phyloP scores from a whole-genome alignment of 2,329 filamentous ascomycete genomes.

The Raffaelea ambrosiae region DNA sequence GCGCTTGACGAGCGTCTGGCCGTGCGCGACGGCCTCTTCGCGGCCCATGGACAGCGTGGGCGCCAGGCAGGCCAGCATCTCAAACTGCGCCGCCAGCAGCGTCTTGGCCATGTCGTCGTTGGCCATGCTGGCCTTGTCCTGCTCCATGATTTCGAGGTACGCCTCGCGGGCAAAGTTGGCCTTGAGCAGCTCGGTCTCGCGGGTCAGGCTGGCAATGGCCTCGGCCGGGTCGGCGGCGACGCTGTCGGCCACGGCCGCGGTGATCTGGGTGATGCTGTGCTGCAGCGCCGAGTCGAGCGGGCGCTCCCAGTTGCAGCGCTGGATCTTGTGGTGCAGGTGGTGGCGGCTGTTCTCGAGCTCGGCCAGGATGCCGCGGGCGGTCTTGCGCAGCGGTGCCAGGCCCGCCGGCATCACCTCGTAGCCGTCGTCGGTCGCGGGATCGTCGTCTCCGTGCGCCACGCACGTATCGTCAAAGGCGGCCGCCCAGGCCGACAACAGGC shows the following conservation, averaged over 20 bases:
- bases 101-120: slow-evolving; percentile 72
- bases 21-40: slow-evolving; percentile 71
- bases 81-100: slow-evolving; percentile 83
- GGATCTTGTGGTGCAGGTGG: slow-evolving; percentile 77
- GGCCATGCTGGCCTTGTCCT: slow-evolving; percentile 55
- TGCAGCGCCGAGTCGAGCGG: slow-evolving; percentile 80
- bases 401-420: slow-evolving; percentile 60
- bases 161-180: slow-evolving; percentile 74
- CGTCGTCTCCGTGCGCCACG: slow-evolving; percentile 50
- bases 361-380: slow-evolving; percentile 76
- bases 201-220: slow-evolving; percentile 54
- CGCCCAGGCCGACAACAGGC: slow-evolving; percentile 84
- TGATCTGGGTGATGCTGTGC: slow-evolving; percentile 72
- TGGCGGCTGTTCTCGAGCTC: slow-evolving; percentile 87
- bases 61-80: slow-evolving; percentile 75
- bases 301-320: slow-evolving; percentile 79
- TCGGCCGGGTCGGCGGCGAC: slow-evolving; percentile 54
- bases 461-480: slow-evolving; percentile 81
- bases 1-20: slow-evolving; percentile 66
- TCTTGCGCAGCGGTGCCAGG: slow-evolving; percentile 71
- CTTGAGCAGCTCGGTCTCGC: slow-evolving; percentile 82
- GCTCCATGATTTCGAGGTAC: slow-evolving; percentile 67
- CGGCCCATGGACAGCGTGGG: slow-evolving; percentile 78
- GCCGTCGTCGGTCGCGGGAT: slow-evolving; percentile 57
- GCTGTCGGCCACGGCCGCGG: slow-evolving; percentile 59